phyloP scores from a whole-genome alignment of 371 early-diverging fungal genomes.

The Rhizopus stolonifer region DNA sequence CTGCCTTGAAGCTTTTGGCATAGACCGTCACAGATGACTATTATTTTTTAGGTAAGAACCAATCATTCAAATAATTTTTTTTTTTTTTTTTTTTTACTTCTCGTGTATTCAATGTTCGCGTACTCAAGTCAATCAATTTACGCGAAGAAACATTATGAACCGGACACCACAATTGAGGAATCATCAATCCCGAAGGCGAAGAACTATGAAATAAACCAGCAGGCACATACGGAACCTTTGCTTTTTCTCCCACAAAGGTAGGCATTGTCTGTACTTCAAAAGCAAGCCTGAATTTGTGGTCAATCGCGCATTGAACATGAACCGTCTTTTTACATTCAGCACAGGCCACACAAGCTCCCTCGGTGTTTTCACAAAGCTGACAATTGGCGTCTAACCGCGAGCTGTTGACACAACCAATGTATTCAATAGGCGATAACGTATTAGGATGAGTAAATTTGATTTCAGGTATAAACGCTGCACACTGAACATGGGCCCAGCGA shows the following conservation, averaged over 20 bases:
- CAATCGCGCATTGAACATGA: conserved; percentile 53
- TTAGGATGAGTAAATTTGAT: conserved; percentile 63
- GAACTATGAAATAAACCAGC: conserved; percentile 22
- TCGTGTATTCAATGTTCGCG: conserved; percentile 15
- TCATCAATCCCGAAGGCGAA: conserved; percentile 44
- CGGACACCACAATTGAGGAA: conserved; percentile 55
- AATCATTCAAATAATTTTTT: too few relatives aligned
- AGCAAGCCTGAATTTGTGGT: conserved; percentile 39
- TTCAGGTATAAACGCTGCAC: conserved; percentile 86
- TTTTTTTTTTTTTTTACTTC: too few relatives aligned
- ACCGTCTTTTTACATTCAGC: conserved; percentile 36
- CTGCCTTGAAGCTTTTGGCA: conserved; percentile 26
- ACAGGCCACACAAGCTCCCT: conserved; percentile 48
- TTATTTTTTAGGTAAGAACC: neutral
- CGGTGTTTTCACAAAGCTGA: conserved; percentile 41
- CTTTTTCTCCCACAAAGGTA: conserved; percentile 4
- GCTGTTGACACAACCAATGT: conserved; percentile 63
- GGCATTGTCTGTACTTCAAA: conserved; percentile 42
- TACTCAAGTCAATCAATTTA: conserved; percentile 19
- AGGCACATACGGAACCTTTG: conserved; percentile 21
- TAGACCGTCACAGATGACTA: conserved; percentile 32
- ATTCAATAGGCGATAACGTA: conserved; percentile 77
- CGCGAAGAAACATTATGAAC: conserved; percentile 33
- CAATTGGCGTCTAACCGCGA: conserved; percentile 63
- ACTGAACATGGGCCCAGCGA: conserved; percentile 93